Base-by-base conservation (phyloP, 306 rosid genomes). In the Leucaena leucocephala region DNA sequence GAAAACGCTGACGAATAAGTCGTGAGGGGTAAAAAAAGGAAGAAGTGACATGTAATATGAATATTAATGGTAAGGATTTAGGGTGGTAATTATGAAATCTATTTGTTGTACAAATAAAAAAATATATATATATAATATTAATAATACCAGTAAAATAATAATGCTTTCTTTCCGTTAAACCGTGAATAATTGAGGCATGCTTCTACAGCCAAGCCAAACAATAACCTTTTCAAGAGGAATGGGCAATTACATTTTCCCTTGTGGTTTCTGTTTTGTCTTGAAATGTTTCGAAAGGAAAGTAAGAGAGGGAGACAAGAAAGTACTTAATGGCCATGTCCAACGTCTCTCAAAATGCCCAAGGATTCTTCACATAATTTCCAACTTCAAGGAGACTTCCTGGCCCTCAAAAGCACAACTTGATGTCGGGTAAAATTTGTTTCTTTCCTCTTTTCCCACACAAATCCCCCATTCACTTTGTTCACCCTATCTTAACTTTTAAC, bases 1-100 rank as follows among this genome's bases (percentile, higher is more conserved):
- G 68, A 75, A 84, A 84, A 82, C 82, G 78, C 69, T 72, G 87
- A 85, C 42, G 85, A 79, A 42, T 1, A 38, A 52, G 63, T 77
- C 84, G 86, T 88, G 85, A 84, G 86, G 80, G 83, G 27, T 27
- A 27, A 27, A 27, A 27, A 40, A 57, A 48, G 19, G 55, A 4
- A 38, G 27, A 27, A n/a, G 57, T 48, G 54, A 42, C 68, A 45
- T 43, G 44, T 34, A 72, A 64, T 55, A 54, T 52, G 79, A 80
- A 83, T 76, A 80, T 82, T 87, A 76, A 81, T 87, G 82, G 82
- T 52, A 10, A 52, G 17, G 8, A 50, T 50, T 50, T 50, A 52
- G 59, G 84, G 46, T 74, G 34, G 62, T 55, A 87, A 87, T 66
- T 39, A 40, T 87, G 75, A 85, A 82, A 50, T 80, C 66, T 66